Base-by-base conservation (phyloP, 2,329 filamentous ascomycete species). In the Aspergillus pseudoterreus region DNA sequence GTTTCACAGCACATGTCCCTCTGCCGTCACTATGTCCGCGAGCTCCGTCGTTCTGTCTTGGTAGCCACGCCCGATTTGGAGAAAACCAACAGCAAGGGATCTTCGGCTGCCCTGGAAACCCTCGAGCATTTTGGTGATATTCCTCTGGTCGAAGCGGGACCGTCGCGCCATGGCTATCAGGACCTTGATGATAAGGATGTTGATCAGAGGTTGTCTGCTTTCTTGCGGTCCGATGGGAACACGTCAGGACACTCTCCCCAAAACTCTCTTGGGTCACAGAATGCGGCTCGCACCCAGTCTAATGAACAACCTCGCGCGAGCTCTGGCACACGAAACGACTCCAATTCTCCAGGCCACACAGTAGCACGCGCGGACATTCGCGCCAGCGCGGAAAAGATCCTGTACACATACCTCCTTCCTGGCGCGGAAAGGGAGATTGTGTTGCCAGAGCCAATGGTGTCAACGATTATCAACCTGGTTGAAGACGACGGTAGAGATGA, bases 1-100 rank as follows among this genome's bases (percentile, higher is more conserved):
- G 94, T 99, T 54, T 92, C 94, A 14, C 94, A 99, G 70, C 94
- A 99, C 75, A 96, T 97, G 87, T 96, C 92, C 19, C 82, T 99
- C 51, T 99, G 76, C 70, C 88, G 95, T 45, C 91, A 97, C 72
- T 99, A 96, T 75, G 94, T 99, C 17, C 90, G 94, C 65, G 92
- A 96, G 73, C 82, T 99, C 49, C 88, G 94, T 60, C 83, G 94
- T 58, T 97, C 92, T 21, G 91, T 97, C 55, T 84, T 99, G 45
- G 83, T 97, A 53, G 89, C 90, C 41, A 99, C 94, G 0, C 94
- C 94, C 12, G 94, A 99, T 58, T 79, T 90, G 49, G 90, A 96
- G 61, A 91, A 87, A 69, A 78, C 80, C 15, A 82, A 82, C 50
- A 95, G 90, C 55, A 95, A 92, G 74, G 82, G 89, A 59, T 96